Percentiles rank a stretch among this genome's conserved stretches.
phyloP scores from a whole-genome alignment of 202 grass and related monocot species.

The Setaria italica region DNA sequence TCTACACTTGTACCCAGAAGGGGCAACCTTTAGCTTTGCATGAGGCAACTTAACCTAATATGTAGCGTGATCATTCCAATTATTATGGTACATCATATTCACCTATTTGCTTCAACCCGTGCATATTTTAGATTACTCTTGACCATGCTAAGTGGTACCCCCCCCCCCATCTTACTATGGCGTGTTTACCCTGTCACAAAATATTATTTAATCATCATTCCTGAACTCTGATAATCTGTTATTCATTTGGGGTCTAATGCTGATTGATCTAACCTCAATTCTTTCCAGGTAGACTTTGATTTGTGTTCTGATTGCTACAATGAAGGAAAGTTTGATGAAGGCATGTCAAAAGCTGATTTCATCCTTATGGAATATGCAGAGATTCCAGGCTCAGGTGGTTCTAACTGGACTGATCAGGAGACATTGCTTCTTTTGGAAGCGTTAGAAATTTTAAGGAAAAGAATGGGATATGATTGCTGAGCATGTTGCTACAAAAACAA shows the following conservation, averaged over 20 bases:
- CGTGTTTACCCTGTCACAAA: background rate
- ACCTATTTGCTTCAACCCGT: background rate
- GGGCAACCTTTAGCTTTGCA: background rate
- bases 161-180: background rate
- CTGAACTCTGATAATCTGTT: slow-evolving; percentile 3
- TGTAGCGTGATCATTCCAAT: background rate
- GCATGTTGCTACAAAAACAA: slow-evolving; percentile 87
- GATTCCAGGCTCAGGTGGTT: slow-evolving; percentile 57
- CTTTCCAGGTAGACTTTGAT: slow-evolving; percentile 85
- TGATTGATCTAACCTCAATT: slow-evolving; percentile 14
- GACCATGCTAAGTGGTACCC: background rate
- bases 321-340: slow-evolving; percentile 65
- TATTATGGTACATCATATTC: background rate
- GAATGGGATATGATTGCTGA: slow-evolving; percentile 83
- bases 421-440: slow-evolving; percentile 84
- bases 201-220: background rate
- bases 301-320: slow-evolving; percentile 82
- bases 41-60: slow-evolving; percentile 1
- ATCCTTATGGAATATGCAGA: slow-evolving; percentile 79
- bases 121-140: background rate
- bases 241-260: slow-evolving; percentile 21
- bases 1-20: background rate
- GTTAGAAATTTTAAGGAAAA: slow-evolving; percentile 69
- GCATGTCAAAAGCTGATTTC: slow-evolving; percentile 80
- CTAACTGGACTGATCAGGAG: slow-evolving; percentile 81